Base-by-base conservation (phyloP, 2,329 filamentous ascomycete species). In the Fusarium hostae region DNA sequence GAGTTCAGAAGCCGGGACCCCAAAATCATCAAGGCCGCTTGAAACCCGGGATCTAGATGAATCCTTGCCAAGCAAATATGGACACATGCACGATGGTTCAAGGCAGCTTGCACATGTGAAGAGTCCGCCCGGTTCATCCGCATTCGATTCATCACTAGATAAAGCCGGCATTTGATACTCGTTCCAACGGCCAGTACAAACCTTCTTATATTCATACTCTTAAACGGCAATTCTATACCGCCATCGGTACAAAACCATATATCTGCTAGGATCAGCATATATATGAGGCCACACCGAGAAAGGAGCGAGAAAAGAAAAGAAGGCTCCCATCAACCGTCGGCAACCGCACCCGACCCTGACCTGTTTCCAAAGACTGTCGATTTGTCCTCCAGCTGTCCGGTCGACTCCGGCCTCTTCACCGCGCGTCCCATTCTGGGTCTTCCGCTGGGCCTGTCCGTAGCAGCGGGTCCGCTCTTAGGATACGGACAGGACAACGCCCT, bases 341-440 rank as follows among this genome's bases (percentile, higher is more conserved):
- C 44, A 71, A 52, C 51, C 58, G 44, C 48, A 59, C 15, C 50
- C 57, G 47, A 63, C 39, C 57, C 55, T 57, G 55, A 44, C 32
- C 62, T 59, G 39, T 41, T 60, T 55, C 24, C 18, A 51, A 44
- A 43, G 50, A 54, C 62, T 59, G 43, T 64, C 63, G 32, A 58
- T 59, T 50, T 47, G 35, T 65, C 28, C 58, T 60, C 61, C 63
- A 35, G 62, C 55, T 32, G 64, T 68, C 74, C 74, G 74, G 74
- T 68, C 63, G 66, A 65, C 67, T 76, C 73, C 74, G 74, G 64
- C 59, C 51, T 61, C 50, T 67, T 65, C 63, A 73, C 72, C 72
- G 66, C 68, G 60, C 47, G 55, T 68, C 47, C 41, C 47, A 52
- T 47, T 64, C 35, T 67, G 61, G 61, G 58, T 63, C 70, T 63